Base-by-base conservation (phyloP, 2,329 filamentous ascomycete genomes). In the Fusarium praegraminearum region DNA sequence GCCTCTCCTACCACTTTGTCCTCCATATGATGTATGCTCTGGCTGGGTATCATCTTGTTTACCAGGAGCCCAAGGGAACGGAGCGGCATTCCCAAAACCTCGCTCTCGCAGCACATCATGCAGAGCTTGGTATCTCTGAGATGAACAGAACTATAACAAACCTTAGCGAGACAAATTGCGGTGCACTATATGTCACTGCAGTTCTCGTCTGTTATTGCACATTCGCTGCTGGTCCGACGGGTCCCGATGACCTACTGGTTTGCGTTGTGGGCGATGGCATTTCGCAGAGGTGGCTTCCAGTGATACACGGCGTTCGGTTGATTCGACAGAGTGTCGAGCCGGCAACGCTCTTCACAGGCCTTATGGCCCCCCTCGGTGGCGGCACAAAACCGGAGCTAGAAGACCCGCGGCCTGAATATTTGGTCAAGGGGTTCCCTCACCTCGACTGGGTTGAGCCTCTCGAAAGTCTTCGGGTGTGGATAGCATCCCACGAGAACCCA, bases 191-290 rank as follows among this genome's bases (percentile, higher is more conserved):
- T 49, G 61, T 77, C 10, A 70, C 75, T 3, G 70, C 76, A 10
- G 55, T 73, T 22, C 67, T 78, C 7, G 69, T 77, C 9, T 77
- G 76, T 49, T 76, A 76, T 43, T 76, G 73, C 43, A 72, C 72
- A 10, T 76, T 78, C 59, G 76, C 76, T 30, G 75, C 76, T 9
- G 76, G 76, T 3, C 76, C 76, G 3, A 71, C 66, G 7, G 66
- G 73, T 12, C 65, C 65, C 4, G 65, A 76, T 32, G 76, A 78
- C 32, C 68, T 78, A 6, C 72, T 78, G 15, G 61, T 78, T 18
- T 76, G 74, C 62, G 59, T 72, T 45, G 57, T 71, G 32, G 71
- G 62, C 30, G 68, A 75, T 24, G 62, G 62, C 11, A 62, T 69
- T 11, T 52, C 69, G 16, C 73, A 74, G 20, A 67, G 73, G 26